Conservation (phyloP, 495 filamentous ascomycete genomes). For the Penicillium paxilli region DNA sequence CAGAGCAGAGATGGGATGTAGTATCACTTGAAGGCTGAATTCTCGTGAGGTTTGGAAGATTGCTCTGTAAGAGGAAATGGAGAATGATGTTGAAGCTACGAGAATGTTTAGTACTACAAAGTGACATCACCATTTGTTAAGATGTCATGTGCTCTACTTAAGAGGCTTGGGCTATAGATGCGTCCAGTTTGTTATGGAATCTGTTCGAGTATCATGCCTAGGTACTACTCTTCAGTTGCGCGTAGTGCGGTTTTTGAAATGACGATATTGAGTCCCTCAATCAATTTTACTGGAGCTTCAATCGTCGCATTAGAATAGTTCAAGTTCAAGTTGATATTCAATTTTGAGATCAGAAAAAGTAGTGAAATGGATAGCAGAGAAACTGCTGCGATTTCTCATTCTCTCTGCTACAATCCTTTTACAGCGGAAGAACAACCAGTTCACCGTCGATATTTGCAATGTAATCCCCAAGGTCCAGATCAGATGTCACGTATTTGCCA, state of each 20-base stretch:
- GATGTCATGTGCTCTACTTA: neutral
- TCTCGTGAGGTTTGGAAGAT: neutral
- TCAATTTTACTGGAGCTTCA: too few relatives aligned
- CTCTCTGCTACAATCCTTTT: neutral
- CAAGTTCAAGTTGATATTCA: too few relatives aligned
- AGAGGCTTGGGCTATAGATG: too few relatives aligned
- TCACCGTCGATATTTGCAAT: slow-evolving; percentile 16
- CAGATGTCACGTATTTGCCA: neutral
- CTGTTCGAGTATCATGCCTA: too few relatives aligned
- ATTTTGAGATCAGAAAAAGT: neutral
- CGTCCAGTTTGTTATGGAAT: too few relatives aligned
- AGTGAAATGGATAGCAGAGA: too few relatives aligned
- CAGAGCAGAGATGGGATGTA: neutral
- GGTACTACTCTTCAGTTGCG: too few relatives aligned
- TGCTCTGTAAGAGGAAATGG: neutral
- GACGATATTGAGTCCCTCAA: too few relatives aligned
- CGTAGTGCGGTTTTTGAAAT: too few relatives aligned
- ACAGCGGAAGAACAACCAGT: neutral
- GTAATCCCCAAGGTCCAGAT: slow-evolving; percentile 7
- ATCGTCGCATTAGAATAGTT: too few relatives aligned
- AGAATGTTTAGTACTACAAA: neutral
- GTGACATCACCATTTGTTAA: neutral
- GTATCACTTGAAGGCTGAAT: neutral
- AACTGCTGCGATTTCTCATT: too few relatives aligned
- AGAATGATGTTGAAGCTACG: neutral